phyloP scores from a whole-genome alignment of 2,329 filamentous ascomycete species.

The Microcyclospora pomicola region DNA sequence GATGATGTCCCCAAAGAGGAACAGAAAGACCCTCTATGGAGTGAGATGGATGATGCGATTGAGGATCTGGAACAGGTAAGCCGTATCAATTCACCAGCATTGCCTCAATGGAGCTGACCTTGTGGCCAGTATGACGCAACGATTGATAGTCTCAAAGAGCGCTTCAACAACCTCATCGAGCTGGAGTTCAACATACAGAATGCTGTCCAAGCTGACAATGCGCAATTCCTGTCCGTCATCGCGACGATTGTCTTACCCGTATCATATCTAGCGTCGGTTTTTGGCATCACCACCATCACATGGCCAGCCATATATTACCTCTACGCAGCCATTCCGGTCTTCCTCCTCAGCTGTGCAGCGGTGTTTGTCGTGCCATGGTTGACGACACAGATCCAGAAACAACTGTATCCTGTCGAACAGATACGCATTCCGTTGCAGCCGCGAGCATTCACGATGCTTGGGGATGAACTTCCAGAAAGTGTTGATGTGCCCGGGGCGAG shows the following conservation, averaged over 20 bases:
- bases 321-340: slow-evolving; percentile 21
- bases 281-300: slow-evolving; percentile 22
- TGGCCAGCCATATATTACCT: slow-evolving; percentile 21
- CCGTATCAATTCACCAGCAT: too few relatives aligned
- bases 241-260: slow-evolving; percentile 24
- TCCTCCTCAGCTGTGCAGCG: slow-evolving; percentile 17
- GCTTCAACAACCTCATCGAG: slow-evolving; percentile 26
- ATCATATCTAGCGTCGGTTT: slow-evolving; percentile 22
- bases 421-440: slow-evolving; percentile 13
- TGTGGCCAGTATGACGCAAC: slow-evolving; percentile 1
- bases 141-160: neutral
- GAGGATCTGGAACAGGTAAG: slow-evolving; percentile 22
- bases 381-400: slow-evolving; percentile 14
- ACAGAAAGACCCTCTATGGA: slow-evolving; percentile 21
- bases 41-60: slow-evolving; percentile 22
- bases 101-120: too few relatives aligned
- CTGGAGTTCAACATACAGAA: slow-evolving; percentile 28
- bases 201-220: slow-evolving; percentile 22
- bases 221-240: slow-evolving; percentile 20
- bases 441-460: slow-evolving; percentile 22
- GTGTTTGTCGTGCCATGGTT: slow-evolving; percentile 17
- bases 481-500: slow-evolving; percentile 8
- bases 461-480: slow-evolving; percentile 20
- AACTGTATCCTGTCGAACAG: slow-evolving; percentile 16
- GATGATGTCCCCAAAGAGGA: slow-evolving; percentile 16